Base-by-base conservation (phyloP, 345 rosid species). In the Brassica carinata region DNA sequence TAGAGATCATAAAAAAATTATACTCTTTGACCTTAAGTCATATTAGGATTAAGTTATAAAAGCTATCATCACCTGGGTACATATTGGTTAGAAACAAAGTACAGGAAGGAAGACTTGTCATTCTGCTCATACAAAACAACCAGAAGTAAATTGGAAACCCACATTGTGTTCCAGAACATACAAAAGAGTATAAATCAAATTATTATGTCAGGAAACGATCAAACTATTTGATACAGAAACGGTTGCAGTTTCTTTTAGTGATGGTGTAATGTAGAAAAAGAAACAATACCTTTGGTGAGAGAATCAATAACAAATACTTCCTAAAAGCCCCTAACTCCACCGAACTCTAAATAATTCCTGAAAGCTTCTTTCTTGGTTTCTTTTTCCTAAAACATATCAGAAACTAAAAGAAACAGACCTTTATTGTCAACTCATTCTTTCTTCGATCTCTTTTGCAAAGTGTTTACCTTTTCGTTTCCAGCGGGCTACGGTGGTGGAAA, bases 301-400 rank as follows among this genome's bases (percentile, higher is more conserved):
- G 36, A 33, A 33, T 4, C 36, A 33, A 4, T 5, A 33, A 33
- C 36, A 27, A 27, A 27, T 27, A 27, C 29, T 27, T 27, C 29
- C 29, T 27, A 2, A 27, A 27, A 27, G 19, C 19, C 19, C 19
- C 19, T 19, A 19, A 19, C 19, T 19, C 98, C 96, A 82, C 88
- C 86, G 8, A 94, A 89, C 59, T 91, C 98, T 69, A 93, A 86
- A 76, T 90, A 91, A 84, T 93, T 95, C 85, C 94, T 88, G 68
- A 89, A 95, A 31, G 92, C 88, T 86, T 95, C 96, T 82, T 93
- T 93, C 86, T 95, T 91, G 0, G 85, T 93, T 55, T 95, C 98
- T 79, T 91, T 95, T 80, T 93, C 98, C 98, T 91, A 27, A 19
- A 38, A 5, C 17, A 30, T 14, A 31, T 33, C 51, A 64, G 34